phyloP scores from a whole-genome alignment of 2,329 filamentous ascomycete genomes.

The Fusarium irregulare region DNA sequence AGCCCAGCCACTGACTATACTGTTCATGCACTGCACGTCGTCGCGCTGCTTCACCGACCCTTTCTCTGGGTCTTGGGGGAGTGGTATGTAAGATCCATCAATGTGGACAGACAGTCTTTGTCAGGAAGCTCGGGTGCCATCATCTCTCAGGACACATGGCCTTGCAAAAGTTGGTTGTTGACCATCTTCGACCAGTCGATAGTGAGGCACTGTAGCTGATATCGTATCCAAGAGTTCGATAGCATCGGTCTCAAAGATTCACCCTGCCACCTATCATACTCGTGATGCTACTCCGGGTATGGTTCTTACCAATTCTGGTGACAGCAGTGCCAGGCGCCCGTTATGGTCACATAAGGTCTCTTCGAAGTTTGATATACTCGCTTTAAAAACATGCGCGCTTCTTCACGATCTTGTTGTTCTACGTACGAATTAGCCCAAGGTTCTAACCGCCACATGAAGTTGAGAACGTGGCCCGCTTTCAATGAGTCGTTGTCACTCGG shows the following conservation, averaged over 20 bases:
- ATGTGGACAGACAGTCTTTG: conserved; percentile 35
- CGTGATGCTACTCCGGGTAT: conserved; percentile 24
- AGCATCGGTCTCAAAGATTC: not conserved
- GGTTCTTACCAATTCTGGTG: not conserved
- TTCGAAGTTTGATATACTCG: conserved; percentile 11
- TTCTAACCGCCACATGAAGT: conserved; percentile 46
- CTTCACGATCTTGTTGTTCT: conserved; percentile 19
- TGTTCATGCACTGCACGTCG: conserved; percentile 51
- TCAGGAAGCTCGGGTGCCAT: conserved; percentile 21
- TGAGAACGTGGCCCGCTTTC: conserved; percentile 48
- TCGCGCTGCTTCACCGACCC: conserved; percentile 49
- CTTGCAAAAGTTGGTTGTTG: conserved; percentile 2
- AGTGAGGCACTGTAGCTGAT: conserved; percentile 3
- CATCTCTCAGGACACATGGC: not conserved
- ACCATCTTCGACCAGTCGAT: not conserved
- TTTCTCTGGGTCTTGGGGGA: conserved; percentile 36
- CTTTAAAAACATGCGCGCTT: conserved; percentile 34
- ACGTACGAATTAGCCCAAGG: conserved; percentile 33
- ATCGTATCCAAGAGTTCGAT: conserved; percentile 11
- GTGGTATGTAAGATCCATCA: conserved; percentile 35
- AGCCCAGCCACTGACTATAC: conserved; percentile 47
- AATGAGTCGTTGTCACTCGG: conserved; percentile 44
- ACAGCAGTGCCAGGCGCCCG: not conserved
- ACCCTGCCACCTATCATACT: not conserved
- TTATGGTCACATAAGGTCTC: conserved; percentile 6